These are phyloP conservation scores for Rhizopus microsporus DNA, from an alignment of 371 early-diverging fungal species.

Conservation along the genomic window DNA sequence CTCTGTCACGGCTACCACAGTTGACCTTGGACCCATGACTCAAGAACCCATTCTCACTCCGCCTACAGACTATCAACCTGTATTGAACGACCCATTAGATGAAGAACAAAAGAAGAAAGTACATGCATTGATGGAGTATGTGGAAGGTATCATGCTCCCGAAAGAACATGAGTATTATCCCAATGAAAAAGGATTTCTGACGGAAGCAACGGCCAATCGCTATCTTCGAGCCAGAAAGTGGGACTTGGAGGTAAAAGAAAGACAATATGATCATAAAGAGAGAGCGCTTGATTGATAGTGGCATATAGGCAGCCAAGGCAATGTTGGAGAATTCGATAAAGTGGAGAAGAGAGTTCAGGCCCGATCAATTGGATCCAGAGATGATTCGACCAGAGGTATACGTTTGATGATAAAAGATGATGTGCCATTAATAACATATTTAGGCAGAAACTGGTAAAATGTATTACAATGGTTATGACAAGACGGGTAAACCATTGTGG, in stretches of 20 bases:
- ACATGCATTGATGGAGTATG: conserved; percentile 45
- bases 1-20: neutral
- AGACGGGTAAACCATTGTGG: conserved; percentile 56
- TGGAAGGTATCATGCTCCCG: conserved; percentile 43
- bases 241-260: conserved; percentile 40
- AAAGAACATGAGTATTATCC: conserved; percentile 43
- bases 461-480: conserved; percentile 70
- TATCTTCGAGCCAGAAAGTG: conserved; percentile 77
- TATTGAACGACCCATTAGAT: conserved; percentile 33
- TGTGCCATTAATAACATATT: neutral
- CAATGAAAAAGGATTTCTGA: conserved; percentile 46
- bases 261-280: neutral
- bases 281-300: neutral
- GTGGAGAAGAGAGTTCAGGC: conserved; percentile 75
- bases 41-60: conserved; percentile 23
- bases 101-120: conserved; percentile 46
- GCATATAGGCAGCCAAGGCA: conserved; percentile 44
- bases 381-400: conserved; percentile 48
- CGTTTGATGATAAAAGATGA: neutral
- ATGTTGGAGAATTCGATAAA: conserved; percentile 65
- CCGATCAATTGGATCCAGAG: conserved; percentile 64
- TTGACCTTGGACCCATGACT: conserved; percentile 19
- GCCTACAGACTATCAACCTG: conserved; percentile 23
- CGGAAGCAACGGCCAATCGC: conserved; percentile 57
- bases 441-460: conserved; percentile 75